Evolutionary conservation across 805 yeast genomes (phyloP).

Genomic region (Ogataea salicorniae): DNA sequence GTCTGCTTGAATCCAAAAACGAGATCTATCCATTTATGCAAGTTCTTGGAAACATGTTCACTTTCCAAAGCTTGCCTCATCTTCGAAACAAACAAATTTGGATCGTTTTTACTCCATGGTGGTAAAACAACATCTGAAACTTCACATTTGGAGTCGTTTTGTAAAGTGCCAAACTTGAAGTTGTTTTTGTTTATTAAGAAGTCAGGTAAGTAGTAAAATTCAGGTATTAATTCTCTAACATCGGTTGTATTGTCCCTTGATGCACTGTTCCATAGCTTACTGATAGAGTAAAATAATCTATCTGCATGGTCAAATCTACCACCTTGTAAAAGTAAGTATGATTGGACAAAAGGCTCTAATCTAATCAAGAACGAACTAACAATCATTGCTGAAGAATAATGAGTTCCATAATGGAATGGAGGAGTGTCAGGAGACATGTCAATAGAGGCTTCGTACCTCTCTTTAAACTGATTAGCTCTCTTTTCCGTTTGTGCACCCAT

Average conservation of each 20-base stretch:
- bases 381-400: slow-evolving; percentile 91
- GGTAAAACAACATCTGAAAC: slow-evolving; percentile 68
- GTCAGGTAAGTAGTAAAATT: slow-evolving; percentile 78
- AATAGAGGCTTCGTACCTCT: slow-evolving; percentile 65
- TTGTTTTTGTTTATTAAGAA: slow-evolving; percentile 61
- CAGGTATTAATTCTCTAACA: slow-evolving; percentile 84
- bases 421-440: slow-evolving; percentile 52
- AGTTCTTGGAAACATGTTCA: slow-evolving; percentile 67
- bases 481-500: slow-evolving; percentile 80
- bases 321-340: slow-evolving; percentile 75
- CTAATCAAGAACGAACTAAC: slow-evolving; percentile 77
- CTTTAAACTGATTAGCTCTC: slow-evolving; percentile 60
- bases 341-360: slow-evolving; percentile 73
- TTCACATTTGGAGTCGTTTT: slow-evolving; percentile 40
- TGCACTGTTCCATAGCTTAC: slow-evolving; percentile 79
- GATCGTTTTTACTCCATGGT: slow-evolving; percentile 79
- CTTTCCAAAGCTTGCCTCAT: slow-evolving; percentile 83
- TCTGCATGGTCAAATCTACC: slow-evolving; percentile 90
- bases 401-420: slow-evolving; percentile 90
- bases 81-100: slow-evolving; percentile 63
- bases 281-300: slow-evolving; percentile 66
- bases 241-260: slow-evolving; percentile 78
- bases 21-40: slow-evolving; percentile 83
- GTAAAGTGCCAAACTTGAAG: slow-evolving; percentile 67
- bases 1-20: slow-evolving; percentile 77